Evolutionary conservation across 768 basidiomycete species (phyloP), one percentile per base, ranked within the genome.

Genomic region (Xerocomellus amylosporus): DNA sequence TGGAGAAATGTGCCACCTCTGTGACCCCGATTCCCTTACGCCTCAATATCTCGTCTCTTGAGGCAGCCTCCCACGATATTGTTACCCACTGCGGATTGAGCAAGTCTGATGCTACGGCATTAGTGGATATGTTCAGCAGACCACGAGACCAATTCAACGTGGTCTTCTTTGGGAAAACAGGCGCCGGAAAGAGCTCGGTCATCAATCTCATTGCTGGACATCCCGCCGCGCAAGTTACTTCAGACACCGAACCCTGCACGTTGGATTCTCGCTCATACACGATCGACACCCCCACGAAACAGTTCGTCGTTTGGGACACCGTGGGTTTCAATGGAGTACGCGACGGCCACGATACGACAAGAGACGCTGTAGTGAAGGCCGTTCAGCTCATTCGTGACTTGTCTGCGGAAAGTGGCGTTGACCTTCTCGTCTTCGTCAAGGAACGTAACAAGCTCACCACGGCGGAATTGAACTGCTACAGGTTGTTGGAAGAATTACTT

Each of bases 391-490:
- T 77, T 36, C 54, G 59, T 8, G 51, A 41, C 2, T 48, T 75
- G 15, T 31, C 10, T 4, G 8, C 0, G 19, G 8, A 22, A 1
- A 20, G 19, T 3, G 66, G 56, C 4, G 67, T 76, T 24, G 68
- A 63, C 55, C 64, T 77, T 8, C 66, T 77, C 2, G 55, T 74
- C 4, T 74, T 67, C 47, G 60, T 63, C 53, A 68, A 71, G 58
- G 60, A 63, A 8, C 56, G 54, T 0, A 64, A 71, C 1, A 57
- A 64, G 44, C 61, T 73, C 47, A 67, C 58, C 34, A 57, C 57
- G 14, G 53, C 64, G 2, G 52, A 63, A 22, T 33, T 54, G 36
- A 54, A 64, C n/a, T 68, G 62, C 51, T 76, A 68, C 58, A 48
- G 40, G 28, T 26, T 71, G 1, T 71, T 73, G 47, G 46, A 62